Conservation (phyloP, 1,284 basidiomycete genomes). For the Apiotrichum gamsii region DNA sequence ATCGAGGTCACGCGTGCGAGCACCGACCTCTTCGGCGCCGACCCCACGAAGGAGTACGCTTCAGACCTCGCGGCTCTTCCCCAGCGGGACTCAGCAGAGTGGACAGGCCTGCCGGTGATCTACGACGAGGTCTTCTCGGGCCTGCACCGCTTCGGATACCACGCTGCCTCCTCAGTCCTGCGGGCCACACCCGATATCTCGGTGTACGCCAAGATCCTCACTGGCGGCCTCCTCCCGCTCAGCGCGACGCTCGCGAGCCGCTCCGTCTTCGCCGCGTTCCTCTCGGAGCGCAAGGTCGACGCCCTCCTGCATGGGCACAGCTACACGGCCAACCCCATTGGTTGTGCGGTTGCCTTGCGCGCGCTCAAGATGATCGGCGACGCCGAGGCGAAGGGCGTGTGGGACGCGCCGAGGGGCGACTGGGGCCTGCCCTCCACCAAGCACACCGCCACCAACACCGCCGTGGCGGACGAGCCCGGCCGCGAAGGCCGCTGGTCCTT, state of each 20-base stretch:
- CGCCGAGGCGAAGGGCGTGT: conserved; percentile 52
- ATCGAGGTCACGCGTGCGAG: conserved; percentile 69
- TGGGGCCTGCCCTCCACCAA: conserved; percentile 49
- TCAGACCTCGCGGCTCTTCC: background rate
- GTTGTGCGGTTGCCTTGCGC: conserved; percentile 82
- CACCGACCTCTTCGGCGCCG: conserved; percentile 47
- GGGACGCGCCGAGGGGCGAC: conserved; percentile 56
- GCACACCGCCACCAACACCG: conserved; percentile 27
- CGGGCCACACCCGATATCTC: conserved; percentile 76
- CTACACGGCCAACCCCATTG: conserved; percentile 86
- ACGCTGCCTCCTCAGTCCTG: conserved; percentile 61
- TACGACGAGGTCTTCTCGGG: conserved; percentile 97
- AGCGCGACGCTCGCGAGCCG: conserved; percentile 74
- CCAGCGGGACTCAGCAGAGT: background rate
- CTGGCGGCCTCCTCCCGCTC: conserved; percentile 85
- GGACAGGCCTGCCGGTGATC: conserved; percentile 79
- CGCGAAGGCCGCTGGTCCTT: conserved; percentile 81
- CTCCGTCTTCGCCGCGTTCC: conserved; percentile 74
- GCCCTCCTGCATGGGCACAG: conserved; percentile 92
- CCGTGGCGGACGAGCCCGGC: conserved; percentile 21
- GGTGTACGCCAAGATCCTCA: conserved; percentile 89
- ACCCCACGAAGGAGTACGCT: background rate
- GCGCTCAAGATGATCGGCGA: conserved; percentile 63
- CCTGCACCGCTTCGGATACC: conserved; percentile 74
- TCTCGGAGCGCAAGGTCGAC: conserved; percentile 64